Evolutionary conservation across 306 rosid species (phyloP), one percentile per base, ranked within the genome.

Genomic region (Quercus agrifolia): DNA sequence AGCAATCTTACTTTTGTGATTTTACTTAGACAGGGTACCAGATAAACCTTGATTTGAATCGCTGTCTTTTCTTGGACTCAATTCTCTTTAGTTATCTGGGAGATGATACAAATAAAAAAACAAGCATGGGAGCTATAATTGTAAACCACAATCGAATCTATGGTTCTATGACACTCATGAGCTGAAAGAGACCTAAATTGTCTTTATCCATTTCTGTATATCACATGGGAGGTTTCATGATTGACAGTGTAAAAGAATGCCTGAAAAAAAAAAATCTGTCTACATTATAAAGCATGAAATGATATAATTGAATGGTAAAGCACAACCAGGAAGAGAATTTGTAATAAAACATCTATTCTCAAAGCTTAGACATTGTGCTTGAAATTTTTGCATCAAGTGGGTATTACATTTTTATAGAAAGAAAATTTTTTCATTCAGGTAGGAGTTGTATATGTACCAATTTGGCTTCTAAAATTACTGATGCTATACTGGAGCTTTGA

Each of bases 181-280:
- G 33, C 66, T 30, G 46, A 67, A 74, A 41, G 72, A 18, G 23
- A 61, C 17, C 67, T 54, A 75, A 7, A 71, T 55, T 62, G 57
- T 70, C 75, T 74, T 10, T 44, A 52, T 78, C 9, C 54, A 69
- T 70, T 75, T 62, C 31, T 75, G 64, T 30, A 75, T 73, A 63
- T 19, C 56, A 75, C 41, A 70, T 44, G 58, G 20, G 38, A 12
- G 18, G 66, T 62, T 18, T 56, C 61, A 46, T 74, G 68, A 44
- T 70, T 52, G 68, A 9, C 58, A 21, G 15, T 46, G 67, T 38
- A 19, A 72, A 74, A n/a, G 23, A 30, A 52, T 85, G 70, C 21
- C 54, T 76, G 30, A 4, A 57, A 63, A 68, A 23, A 23, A 23
- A 54, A 62, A 71, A 57, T 35, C 44, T 23, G 2, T 25, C 35